Conservation (phyloP, 2,329 filamentous ascomycete species). For the Microsporum canis region DNA sequence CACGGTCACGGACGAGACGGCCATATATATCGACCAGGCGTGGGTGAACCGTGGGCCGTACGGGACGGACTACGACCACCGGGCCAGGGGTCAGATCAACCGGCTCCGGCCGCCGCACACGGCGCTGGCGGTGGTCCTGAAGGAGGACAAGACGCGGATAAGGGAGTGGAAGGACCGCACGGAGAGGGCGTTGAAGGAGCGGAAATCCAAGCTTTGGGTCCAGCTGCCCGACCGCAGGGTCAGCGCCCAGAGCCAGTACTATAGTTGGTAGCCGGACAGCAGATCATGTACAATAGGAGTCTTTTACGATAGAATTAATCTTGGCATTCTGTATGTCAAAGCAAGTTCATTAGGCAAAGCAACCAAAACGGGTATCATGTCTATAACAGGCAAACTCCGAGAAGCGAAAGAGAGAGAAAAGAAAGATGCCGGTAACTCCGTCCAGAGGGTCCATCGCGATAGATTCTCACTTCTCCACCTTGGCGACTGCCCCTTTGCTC, state of each 20-base stretch:
- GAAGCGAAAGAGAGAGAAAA: neutral
- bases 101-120: constrained; percentile 60
- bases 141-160: constrained; percentile 85
- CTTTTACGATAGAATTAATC: neutral
- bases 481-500: neutral
- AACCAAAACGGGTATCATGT: neutral
- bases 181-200: constrained; percentile 63
- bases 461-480: neutral
- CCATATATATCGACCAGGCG: constrained; percentile 80
- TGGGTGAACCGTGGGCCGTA: constrained; percentile 75
- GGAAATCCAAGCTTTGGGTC: constrained; percentile 68
- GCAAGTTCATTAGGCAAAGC: neutral
- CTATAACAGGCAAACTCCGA: neutral
- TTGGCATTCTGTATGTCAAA: neutral
- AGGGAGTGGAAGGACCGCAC: constrained; percentile 67
- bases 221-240: constrained; percentile 79
- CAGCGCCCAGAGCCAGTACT: constrained; percentile 75
- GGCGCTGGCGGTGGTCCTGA: constrained; percentile 67
- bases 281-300: neutral
- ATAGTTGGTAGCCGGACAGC: constrained; percentile 60
- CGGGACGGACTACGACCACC: constrained; percentile 52
- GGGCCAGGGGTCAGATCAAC: constrained; percentile 63
- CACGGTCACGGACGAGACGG: constrained; percentile 60
- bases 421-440: neutral
- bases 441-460: neutral